Base-by-base conservation (phyloP, 2,329 filamentous ascomycete species). In the Dendrostoma leiphaemia region DNA sequence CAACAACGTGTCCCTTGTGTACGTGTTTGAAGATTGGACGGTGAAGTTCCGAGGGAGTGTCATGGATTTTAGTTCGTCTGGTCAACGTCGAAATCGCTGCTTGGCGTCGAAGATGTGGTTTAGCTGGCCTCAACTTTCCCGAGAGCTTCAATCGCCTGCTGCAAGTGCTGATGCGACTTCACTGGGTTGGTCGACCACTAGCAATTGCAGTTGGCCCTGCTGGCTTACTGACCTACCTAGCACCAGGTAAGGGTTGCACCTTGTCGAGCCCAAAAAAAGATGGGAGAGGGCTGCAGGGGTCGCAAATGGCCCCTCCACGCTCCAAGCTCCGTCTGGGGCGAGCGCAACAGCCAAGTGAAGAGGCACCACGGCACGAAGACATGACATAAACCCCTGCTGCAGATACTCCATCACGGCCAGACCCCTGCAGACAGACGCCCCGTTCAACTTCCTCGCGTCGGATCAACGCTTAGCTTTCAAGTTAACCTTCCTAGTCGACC, bases 41-140 rank as follows among this genome's bases (percentile, higher is more conserved):
- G 26, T 31, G 17, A 29, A 24, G 47, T 12, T 19, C 6, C 29
- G 17, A 28, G 12, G 6, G 24, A 26, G 24, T 19, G 21, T 29
- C 13, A 37, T 15, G 15, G 24, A 13, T 38, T 49, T 19, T 13
- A 28, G 15, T 29, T 10, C 10, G 32, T 19, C 28, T 15, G 15
- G 34, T 48, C 32, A 15, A 19, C 19, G 29, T 7, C 31, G 29
- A 23, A 19, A 29, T 17, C 12, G 45, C 2, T 37, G 29, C 26
- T 34, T n/a, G 21, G 21, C 19, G 31, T 21, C 24, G 38, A 34
- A 37, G 48, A 37, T 45, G 48, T 51, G 48, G 48, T 51, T 37
- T 44, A 51, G 48, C 40, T 51, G 48, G 31, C 48, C 48, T 51
- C 40, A 51, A 51, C 44, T 46, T 26, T 23, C 28, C 6, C 13